Evolutionary conservation across 2,329 filamentous ascomycete genomes (phyloP).

Genomic region (Phoma sp.): DNA sequence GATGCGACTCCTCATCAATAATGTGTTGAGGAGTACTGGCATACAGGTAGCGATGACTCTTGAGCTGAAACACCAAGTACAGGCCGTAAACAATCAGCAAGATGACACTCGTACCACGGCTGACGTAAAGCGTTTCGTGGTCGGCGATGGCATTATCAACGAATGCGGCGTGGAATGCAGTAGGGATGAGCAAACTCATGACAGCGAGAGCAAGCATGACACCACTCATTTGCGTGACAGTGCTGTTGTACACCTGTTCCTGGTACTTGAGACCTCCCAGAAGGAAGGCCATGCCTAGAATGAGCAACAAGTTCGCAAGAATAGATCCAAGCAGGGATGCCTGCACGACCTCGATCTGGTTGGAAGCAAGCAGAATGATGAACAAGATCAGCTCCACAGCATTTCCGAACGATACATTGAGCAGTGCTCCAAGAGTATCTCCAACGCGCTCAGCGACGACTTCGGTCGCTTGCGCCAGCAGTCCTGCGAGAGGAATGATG

Average conservation of each 20-base stretch:
- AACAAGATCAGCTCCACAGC: conserved; percentile 61
- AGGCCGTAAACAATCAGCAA: conserved; percentile 81
- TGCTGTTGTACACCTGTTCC: conserved; percentile 95
- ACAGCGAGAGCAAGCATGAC: conserved; percentile 89
- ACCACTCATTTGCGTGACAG: conserved; percentile 94
- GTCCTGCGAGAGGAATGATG: conserved; percentile 57
- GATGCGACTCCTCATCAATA: conserved; percentile 88
- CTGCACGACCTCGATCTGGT: conserved; percentile 90
- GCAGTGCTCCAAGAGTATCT: conserved; percentile 56
- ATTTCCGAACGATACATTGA: conserved; percentile 61
- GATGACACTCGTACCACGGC: conserved; percentile 86
- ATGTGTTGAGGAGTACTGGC: conserved; percentile 89
- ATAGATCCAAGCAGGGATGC: conserved; percentile 90
- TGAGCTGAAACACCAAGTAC: conserved; percentile 88
- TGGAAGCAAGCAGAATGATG: conserved; percentile 54
- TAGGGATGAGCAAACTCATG: conserved; percentile 86
- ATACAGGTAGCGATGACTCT: conserved; percentile 90
- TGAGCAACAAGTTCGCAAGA: conserved; percentile 83
- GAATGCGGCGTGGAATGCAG: conserved; percentile 92
- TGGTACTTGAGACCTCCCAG: conserved; percentile 83
- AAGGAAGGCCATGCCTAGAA: conserved; percentile 90
- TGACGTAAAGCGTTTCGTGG: conserved; percentile 77
- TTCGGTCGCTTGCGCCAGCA: conserved; percentile 58
- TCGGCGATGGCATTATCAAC: conserved; percentile 67
- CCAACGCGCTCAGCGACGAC: conserved; percentile 55